phyloP scores from a whole-genome alignment of 1,139 yeast species.

The Debaryomyces udenii region DNA sequence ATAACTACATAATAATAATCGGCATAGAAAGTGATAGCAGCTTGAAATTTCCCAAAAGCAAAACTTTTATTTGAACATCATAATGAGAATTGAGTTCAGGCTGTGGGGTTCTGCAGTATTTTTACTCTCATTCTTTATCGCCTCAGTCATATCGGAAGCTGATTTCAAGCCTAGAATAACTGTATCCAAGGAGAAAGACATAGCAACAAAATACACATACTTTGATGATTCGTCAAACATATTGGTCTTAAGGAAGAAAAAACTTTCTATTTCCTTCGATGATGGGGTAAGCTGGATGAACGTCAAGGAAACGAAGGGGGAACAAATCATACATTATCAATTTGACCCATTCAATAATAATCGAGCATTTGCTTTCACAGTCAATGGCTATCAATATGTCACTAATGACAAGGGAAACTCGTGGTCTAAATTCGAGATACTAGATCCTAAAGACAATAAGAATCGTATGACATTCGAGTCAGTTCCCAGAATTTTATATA shows the following conservation, averaged over 20 bases:
- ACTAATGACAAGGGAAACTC: conserved; percentile 61
- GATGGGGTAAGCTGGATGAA: conserved; percentile 60
- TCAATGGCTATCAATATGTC: conserved; percentile 42
- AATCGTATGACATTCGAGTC: conserved; percentile 15
- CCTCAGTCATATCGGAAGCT: conserved; percentile 13
- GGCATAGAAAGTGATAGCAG: conserved; percentile 1
- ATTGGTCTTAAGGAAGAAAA: conserved; percentile 36
- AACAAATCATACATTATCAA: conserved; percentile 29
- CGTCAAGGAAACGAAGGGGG: conserved; percentile 33
- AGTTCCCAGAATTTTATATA: conserved; percentile 33
- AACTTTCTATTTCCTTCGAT: conserved; percentile 50
- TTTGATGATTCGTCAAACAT: conserved; percentile 61
- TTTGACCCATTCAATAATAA: conserved; percentile 49
- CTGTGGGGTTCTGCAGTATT: conserved; percentile 5
- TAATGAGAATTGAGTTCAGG: conserved; percentile 5
- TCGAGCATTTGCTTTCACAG: conserved; percentile 57
- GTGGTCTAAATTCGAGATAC: conserved; percentile 52
- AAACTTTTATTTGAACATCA: not conserved
- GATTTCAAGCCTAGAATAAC: conserved; percentile 27
- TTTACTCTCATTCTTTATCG: conserved; percentile 2
- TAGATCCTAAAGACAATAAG: conserved; percentile 15
- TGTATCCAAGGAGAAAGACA: conserved; percentile 14
- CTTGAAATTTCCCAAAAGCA: conserved; percentile 1
- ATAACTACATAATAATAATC: conserved; percentile 2
- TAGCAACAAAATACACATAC: conserved; percentile 33